Percentiles rank a stretch among this genome's conserved stretches.
Conservation (phyloP, 805 yeast genomes). For the Candida endomychidarum region DNA sequence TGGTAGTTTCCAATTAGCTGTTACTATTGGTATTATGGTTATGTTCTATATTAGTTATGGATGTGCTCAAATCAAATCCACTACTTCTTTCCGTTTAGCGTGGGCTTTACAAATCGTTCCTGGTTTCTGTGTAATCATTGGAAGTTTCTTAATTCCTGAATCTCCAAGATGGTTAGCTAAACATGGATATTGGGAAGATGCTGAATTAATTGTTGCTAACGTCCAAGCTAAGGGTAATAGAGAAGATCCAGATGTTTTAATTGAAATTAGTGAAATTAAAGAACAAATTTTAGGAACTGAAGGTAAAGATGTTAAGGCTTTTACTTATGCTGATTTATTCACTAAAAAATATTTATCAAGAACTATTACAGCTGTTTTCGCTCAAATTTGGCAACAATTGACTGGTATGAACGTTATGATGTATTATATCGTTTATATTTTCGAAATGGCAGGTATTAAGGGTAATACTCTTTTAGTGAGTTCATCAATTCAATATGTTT, state of each 20-base stretch:
- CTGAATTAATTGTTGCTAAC: constrained; percentile 39
- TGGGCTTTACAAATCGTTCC: constrained; percentile 43
- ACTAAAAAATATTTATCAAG: constrained; percentile 47
- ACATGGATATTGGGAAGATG: constrained; percentile 46
- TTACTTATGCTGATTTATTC: constrained; percentile 52
- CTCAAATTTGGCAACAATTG: constrained; percentile 63
- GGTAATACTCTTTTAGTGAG: constrained; percentile 53
- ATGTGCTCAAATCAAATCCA: constrained; percentile 45
- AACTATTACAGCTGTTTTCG: constrained; percentile 51
- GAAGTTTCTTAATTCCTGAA: constrained; percentile 44
- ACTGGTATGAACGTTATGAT: constrained; percentile 69
- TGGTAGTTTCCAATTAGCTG: constrained; percentile 61
- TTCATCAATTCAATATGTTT: constrained; percentile 58
- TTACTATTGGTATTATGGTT: constrained; percentile 61
- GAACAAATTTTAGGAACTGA: constrained; percentile 53
- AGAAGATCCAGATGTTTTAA: constrained; percentile 45
- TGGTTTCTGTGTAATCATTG: constrained; percentile 32
- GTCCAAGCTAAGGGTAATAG: constrained; percentile 44
- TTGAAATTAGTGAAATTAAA: constrained; percentile 59
- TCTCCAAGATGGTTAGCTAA: constrained; percentile 51
- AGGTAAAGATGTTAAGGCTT: constrained; percentile 49
- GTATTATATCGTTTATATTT: constrained; percentile 66
- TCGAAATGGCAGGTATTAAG: constrained; percentile 61
- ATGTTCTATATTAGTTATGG: constrained; percentile 60
- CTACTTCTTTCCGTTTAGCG: constrained; percentile 40